These are phyloP conservation scores for Pholiota adiposa DNA, from an alignment of 1,284 basidiomycete genomes.

Conservation along the genomic window DNA sequence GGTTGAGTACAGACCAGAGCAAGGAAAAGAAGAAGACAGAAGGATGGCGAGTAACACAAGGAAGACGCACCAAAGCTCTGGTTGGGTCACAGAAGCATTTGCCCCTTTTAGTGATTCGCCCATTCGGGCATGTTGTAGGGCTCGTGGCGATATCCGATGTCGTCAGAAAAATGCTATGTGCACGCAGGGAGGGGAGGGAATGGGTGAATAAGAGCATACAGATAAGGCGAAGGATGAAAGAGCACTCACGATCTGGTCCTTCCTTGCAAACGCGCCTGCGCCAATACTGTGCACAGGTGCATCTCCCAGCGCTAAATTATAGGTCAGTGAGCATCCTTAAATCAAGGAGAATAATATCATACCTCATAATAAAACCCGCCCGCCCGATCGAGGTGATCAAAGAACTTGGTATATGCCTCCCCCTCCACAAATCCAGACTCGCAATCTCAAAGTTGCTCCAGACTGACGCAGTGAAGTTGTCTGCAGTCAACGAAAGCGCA, in stretches of 20 bases:
- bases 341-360: conserved; percentile 8
- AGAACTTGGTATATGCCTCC: conserved; percentile 85
- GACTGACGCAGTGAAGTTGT: conserved; percentile 46
- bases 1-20: no score
- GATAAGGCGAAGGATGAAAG: not conserved
- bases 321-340: not conserved
- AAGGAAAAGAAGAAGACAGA: not conserved
- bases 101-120: conserved; percentile 54
- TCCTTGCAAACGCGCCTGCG: conserved; percentile 79
- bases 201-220: conserved; percentile 11
- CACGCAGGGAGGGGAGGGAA: conserved; percentile 26
- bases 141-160: conserved; percentile 71
- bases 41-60: not conserved
- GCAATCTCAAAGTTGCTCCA: conserved; percentile 95
- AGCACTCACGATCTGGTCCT: conserved; percentile 68
- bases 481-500: no score
- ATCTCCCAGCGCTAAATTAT: conserved; percentile 80
- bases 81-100: conserved; percentile 68
- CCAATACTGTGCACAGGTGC: conserved; percentile 91
- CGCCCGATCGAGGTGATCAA: conserved; percentile 79
- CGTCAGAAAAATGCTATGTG: conserved; percentile 74
- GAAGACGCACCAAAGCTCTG: conserved; percentile 64
- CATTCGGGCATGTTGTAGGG: conserved; percentile 83
- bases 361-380: conserved; percentile 95
- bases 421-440: conserved; percentile 83